Percentiles rank a stretch among this genome's conserved stretches.
Conservation (phyloP, 2,329 filamentous ascomycete genomes). For the Fusarium vanettenii region DNA sequence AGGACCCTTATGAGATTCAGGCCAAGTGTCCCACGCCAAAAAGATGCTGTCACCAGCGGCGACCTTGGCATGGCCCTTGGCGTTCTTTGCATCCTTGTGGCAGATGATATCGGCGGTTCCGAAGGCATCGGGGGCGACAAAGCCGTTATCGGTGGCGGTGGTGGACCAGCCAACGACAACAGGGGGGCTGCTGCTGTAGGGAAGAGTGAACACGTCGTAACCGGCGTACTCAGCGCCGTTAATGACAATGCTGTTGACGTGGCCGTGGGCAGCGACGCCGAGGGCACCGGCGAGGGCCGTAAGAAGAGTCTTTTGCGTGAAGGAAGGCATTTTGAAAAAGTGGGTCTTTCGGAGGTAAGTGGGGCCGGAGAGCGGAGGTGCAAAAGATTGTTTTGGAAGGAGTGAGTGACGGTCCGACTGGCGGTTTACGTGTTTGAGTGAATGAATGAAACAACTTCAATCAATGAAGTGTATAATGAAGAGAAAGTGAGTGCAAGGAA, state of each 20-base stretch:
- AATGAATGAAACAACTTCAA: conserved; percentile 46
- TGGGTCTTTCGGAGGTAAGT: conserved; percentile 12
- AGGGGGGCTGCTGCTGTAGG: conserved; percentile 33
- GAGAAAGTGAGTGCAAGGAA: conserved; percentile 37
- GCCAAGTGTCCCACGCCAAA: conserved; percentile 58
- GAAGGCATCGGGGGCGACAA: conserved; percentile 57
- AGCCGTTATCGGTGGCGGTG: conserved; percentile 61
- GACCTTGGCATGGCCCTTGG: conserved; percentile 52
- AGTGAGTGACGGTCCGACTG: conserved; percentile 35
- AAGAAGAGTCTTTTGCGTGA: conserved; percentile 41
- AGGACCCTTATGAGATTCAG: conserved; percentile 61
- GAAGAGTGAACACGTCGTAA: conserved; percentile 36
- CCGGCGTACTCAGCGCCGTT: conserved; percentile 40
- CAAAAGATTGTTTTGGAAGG: conserved; percentile 3
- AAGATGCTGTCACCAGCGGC: conserved; percentile 54
- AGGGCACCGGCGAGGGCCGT: conserved; percentile 42
- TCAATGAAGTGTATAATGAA: conserved; percentile 46
- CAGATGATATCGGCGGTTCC: conserved; percentile 59
- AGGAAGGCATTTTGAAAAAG: conserved; percentile 43
- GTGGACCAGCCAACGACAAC: conserved; percentile 53
- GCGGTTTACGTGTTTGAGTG: conserved; percentile 30
- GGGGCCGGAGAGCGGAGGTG: not conserved
- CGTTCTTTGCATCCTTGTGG: conserved; percentile 56
- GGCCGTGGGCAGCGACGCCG: conserved; percentile 44
- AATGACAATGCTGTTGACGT: conserved; percentile 43